Evolutionary conservation across 2,329 filamentous ascomycete genomes (phyloP).

Genomic region (Neonectria faginata): DNA sequence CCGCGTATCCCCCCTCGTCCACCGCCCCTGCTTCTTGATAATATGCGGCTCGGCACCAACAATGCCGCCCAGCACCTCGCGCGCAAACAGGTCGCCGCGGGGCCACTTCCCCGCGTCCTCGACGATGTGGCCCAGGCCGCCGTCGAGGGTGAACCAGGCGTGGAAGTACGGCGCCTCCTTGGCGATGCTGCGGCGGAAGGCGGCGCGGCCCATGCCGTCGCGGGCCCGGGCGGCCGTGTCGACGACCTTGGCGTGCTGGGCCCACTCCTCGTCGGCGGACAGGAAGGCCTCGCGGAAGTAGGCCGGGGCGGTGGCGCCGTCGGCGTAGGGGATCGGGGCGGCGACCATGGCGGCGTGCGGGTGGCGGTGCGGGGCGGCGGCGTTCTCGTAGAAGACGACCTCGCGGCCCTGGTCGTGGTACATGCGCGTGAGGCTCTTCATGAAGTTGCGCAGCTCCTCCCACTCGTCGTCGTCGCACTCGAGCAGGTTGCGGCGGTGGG

Average conservation of each 20-base stretch:
- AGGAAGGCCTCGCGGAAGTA: conserved; percentile 97
- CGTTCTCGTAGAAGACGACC: conserved; percentile 98
- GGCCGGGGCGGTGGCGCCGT: conserved; percentile 91
- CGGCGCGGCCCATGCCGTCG: conserved; percentile 77
- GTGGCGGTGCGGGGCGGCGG: conserved; percentile 81
- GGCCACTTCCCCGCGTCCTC: conserved; percentile 91
- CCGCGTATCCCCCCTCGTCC: conserved; percentile 77
- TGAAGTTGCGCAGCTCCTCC: conserved; percentile 99
- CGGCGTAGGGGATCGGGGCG: conserved; percentile 87
- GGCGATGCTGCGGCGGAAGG: conserved; percentile 84
- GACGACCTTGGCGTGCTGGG: conserved; percentile 93
- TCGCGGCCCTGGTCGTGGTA: conserved; percentile 94
- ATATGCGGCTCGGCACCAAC: conserved; percentile 83
- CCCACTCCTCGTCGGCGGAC: conserved; percentile 90
- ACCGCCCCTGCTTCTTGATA: conserved; percentile 90
- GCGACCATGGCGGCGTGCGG: conserved; percentile 87
- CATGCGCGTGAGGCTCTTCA: conserved; percentile 94
- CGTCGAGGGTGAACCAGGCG: conserved; percentile 93
- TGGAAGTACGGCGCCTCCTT: conserved; percentile 99
- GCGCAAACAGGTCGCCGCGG: conserved; percentile 88
- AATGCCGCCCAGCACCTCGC: conserved; percentile 94
- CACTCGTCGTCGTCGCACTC: conserved; percentile 99
- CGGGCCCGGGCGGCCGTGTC: conserved; percentile 78
- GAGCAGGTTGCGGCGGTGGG: conserved; percentile 89
- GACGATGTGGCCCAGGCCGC: conserved; percentile 90